These are phyloP conservation scores for Alternaria solani DNA, from an alignment of 2,329 filamentous ascomycete species.

Conservation along the genomic window DNA sequence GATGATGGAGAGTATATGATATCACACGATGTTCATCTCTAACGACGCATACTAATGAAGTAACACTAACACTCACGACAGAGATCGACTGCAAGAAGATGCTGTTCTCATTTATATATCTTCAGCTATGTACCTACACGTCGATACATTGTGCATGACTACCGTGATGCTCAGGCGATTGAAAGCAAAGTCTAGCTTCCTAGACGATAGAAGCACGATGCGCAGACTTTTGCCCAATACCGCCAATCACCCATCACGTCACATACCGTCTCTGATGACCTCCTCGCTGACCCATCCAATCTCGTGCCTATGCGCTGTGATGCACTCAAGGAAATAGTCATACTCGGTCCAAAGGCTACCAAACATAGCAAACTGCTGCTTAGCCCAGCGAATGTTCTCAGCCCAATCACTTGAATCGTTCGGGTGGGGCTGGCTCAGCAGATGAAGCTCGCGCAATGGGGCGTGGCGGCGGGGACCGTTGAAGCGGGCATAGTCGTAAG, in stretches of 20 bases:
- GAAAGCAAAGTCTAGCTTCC: background rate
- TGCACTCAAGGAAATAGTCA: slow-evolving; percentile 32
- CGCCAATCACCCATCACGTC: background rate
- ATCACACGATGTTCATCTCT: background rate
- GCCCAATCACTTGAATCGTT: slow-evolving; percentile 38
- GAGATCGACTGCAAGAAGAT: background rate
- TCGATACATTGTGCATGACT: background rate
- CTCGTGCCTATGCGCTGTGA: slow-evolving; percentile 28
- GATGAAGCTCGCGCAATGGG: slow-evolving; percentile 40
- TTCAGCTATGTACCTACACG: background rate
- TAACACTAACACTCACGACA: background rate
- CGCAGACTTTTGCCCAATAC: rapidly evolving
- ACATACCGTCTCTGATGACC: slow-evolving; percentile 12
- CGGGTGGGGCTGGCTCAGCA: slow-evolving; percentile 24
- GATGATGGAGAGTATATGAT: background rate
- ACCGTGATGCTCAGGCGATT: background rate
- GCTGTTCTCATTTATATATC: background rate
- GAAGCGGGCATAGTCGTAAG: slow-evolving; percentile 27
- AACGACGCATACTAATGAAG: background rate
- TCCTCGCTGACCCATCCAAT: slow-evolving; percentile 39
- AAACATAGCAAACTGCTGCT: slow-evolving; percentile 35
- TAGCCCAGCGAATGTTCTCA: slow-evolving; percentile 47
- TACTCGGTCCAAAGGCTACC: slow-evolving; percentile 41
- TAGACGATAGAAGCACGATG: rapidly evolving
- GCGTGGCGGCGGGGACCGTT: slow-evolving; percentile 25